A percentile compares a stretch with the other conserved stretches of the same genome.
Conservation (phyloP, 495 filamentous ascomycete genomes). For the Chaetomidium leptoderma region DNA sequence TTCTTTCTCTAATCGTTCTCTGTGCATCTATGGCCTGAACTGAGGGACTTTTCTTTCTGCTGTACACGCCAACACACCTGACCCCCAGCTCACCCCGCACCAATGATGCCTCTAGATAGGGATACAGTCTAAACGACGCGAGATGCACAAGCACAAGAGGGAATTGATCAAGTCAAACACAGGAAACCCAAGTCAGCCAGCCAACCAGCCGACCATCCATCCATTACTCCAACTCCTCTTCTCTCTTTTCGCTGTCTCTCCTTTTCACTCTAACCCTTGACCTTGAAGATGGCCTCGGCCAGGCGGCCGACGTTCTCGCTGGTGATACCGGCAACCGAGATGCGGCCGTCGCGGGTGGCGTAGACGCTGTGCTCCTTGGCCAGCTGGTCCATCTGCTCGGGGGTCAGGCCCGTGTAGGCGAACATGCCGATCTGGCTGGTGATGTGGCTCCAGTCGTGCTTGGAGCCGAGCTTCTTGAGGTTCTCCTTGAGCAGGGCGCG, state of each 20-base stretch:
- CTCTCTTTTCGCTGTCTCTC: not conserved
- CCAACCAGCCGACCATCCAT: constrained; percentile 10
- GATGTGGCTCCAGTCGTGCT: constrained; percentile 98
- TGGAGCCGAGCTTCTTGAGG: constrained; percentile 87
- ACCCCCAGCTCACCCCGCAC: not conserved
- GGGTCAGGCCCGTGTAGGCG: constrained; percentile 89
- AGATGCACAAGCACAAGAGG: not conserved
- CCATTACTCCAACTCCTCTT: constrained; percentile 13
- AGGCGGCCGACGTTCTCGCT: constrained; percentile 86
- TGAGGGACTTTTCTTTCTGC: constrained; percentile 7
- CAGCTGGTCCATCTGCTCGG: constrained; percentile 87
- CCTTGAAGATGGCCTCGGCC: constrained; percentile 91
- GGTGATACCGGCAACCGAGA: constrained; percentile 96
- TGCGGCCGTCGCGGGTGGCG: constrained; percentile 93
- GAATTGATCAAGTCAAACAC: constrained; percentile 8
- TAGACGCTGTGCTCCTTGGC: constrained; percentile 98
- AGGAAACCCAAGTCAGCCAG: constrained; percentile 15
- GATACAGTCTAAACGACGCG: constrained; percentile 1
- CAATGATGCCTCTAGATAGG: not conserved
- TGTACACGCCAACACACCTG: constrained; percentile 7
- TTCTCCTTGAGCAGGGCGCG: constrained; percentile 86
- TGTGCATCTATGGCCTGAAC: constrained; percentile 4
- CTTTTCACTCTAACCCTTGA: constrained; percentile 53
- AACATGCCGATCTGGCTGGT: constrained; percentile 99
- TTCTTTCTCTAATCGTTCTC: not conserved